Evolutionary conservation across 75 land plant species (phyloP), one percentile per base, ranked within the genome.

Genomic region (Pinus tabuliformis): DNA sequence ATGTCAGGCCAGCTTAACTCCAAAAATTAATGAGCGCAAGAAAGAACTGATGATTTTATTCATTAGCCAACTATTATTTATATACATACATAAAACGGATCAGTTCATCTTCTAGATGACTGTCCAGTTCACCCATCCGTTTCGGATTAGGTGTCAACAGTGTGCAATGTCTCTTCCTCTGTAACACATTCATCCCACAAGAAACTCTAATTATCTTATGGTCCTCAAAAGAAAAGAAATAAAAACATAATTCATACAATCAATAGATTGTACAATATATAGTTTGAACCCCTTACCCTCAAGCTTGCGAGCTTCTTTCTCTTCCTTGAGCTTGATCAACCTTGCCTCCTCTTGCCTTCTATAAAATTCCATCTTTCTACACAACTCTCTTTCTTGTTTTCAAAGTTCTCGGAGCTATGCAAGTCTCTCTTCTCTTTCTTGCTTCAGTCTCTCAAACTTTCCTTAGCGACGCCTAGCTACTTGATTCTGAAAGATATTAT

Each of bases 111-210:
- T n/a, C n/a, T n/a, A n/a, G n/a, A n/a, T n/a, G n/a, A n/a, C n/a
- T n/a, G n/a, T n/a, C n/a, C n/a, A n/a, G n/a, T n/a, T n/a, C n/a
- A n/a, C n/a, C n/a, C n/a, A n/a, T n/a, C n/a, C n/a, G n/a, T n/a
- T n/a, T n/a, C n/a, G n/a, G n/a, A n/a, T n/a, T n/a, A n/a, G n/a
- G n/a, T n/a, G n/a, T n/a, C n/a, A n/a, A n/a, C n/a, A n/a, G n/a
- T n/a, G n/a, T n/a, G n/a, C n/a, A n/a, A n/a, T n/a, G n/a, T 88
- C 76, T 97, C 98, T 57, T 88, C 95, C 89, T 97, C 99, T 97
- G 92, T 59, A 84, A 74, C 18, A 76, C 52, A 59, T 8, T 49
- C 17, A 30, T 57, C 18, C 20, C 11, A 56, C 15, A 65, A 49
- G 5, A 0, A 33, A 59, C 12, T 36, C 16, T 33, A 8, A 49